A percentile compares a stretch with the other conserved stretches of the same genome.
Evolutionary conservation across 768 basidiomycete genomes (phyloP).

Genomic region (Mycena rosella): DNA sequence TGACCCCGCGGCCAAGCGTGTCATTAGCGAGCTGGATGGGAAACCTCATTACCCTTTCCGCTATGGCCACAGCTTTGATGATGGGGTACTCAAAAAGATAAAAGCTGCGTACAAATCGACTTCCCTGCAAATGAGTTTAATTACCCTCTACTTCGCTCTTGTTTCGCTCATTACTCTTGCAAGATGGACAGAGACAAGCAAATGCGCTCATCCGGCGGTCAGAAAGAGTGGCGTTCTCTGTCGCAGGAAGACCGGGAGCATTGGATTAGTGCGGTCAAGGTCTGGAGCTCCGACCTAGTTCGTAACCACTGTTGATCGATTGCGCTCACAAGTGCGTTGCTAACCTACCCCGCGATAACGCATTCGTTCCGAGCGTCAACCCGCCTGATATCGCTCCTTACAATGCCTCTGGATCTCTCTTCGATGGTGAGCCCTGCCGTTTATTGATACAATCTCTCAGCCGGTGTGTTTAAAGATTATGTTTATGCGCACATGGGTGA

Average conservation of each 20-base stretch:
- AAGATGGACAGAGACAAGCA: background rate
- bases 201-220: conserved; percentile 3
- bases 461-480: conserved; percentile 19
- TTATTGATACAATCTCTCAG: too few relatives aligned
- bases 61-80: too few relatives aligned
- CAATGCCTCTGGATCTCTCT: conserved; percentile 38
- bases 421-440: conserved; percentile 32
- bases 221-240: conserved; percentile 24
- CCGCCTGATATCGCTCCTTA: conserved; percentile 33
- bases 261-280: conserved; percentile 31
- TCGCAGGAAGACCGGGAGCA: background rate
- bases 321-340: conserved; percentile 37
- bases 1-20: too few relatives aligned
- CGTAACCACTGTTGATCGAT: too few relatives aligned
- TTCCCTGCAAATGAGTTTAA: background rate
- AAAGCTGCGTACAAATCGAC: too few relatives aligned
- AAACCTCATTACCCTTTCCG: too few relatives aligned
- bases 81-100: too few relatives aligned
- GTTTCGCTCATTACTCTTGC: background rate
- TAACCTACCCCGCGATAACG: conserved; percentile 25
- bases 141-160: background rate
- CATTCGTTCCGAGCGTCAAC: conserved; percentile 26
- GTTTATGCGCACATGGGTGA: conserved; percentile 40
- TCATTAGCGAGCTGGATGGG: too few relatives aligned
- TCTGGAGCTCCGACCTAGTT: background rate